Conservation (phyloP, 2,329 filamentous ascomycete species). For the Diaporthe citri region DNA sequence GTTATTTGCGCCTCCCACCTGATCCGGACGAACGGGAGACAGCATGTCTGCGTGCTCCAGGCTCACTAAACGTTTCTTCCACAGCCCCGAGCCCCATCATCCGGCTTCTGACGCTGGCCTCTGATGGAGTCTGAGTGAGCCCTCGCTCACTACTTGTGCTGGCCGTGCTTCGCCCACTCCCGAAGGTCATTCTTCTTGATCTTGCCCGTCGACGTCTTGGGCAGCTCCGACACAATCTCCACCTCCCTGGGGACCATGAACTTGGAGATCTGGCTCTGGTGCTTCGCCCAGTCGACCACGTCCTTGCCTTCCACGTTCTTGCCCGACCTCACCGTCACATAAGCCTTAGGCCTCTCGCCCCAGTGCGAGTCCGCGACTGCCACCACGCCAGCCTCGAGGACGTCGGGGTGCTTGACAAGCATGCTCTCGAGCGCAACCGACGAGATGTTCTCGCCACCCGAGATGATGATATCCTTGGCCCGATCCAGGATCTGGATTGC, state of each 20-base stretch:
- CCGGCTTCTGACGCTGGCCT: neutral
- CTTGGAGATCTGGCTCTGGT: slow-evolving; percentile 82
- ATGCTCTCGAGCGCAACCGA: slow-evolving; percentile 92
- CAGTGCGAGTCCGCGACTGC: slow-evolving; percentile 89
- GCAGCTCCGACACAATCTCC: slow-evolving; percentile 87
- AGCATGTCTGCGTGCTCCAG: neutral
- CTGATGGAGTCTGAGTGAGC: too few relatives aligned
- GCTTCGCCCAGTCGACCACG: slow-evolving; percentile 88
- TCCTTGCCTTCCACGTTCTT: slow-evolving; percentile 63
- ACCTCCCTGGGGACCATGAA: slow-evolving; percentile 87
- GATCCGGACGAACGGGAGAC: neutral
- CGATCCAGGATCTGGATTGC: slow-evolving; percentile 92
- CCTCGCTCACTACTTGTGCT: slow-evolving; percentile 31
- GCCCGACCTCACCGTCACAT: slow-evolving; percentile 83
- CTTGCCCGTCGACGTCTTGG: slow-evolving; percentile 98
- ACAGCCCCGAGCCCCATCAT: neutral
- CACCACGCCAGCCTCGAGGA: slow-evolving; percentile 93
- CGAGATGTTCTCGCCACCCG: slow-evolving; percentile 96
- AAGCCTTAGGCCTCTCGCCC: slow-evolving; percentile 97
- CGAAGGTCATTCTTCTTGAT: slow-evolving; percentile 93
- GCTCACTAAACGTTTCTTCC: neutral
- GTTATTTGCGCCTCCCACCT: neutral
- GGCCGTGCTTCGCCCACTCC: slow-evolving; percentile 78
- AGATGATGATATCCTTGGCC: slow-evolving; percentile 98
- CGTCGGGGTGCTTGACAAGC: slow-evolving; percentile 87